Conservation (phyloP, 2,329 filamentous ascomycete genomes). For the Cucurbitaria berberidis region DNA sequence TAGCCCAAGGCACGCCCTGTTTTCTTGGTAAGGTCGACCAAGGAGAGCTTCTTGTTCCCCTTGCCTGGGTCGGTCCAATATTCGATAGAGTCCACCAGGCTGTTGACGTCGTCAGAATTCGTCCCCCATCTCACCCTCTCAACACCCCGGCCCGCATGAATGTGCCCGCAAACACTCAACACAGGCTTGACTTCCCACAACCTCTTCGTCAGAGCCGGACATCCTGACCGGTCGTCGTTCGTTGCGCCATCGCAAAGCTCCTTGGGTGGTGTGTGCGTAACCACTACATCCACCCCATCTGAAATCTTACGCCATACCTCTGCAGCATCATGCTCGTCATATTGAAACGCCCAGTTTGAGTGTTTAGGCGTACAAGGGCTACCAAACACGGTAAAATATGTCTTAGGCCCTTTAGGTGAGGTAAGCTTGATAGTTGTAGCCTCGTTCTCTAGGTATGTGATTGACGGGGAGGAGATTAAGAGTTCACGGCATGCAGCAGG, state of each 20-base stretch:
- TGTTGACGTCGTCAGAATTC: conserved; percentile 18
- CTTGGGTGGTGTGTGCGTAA: conserved; percentile 73
- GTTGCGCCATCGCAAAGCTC: conserved; percentile 61
- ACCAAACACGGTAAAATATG: conserved; percentile 71
- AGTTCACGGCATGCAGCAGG: conserved; percentile 61
- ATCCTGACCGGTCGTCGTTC: conserved; percentile 57
- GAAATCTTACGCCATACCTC: conserved; percentile 68
- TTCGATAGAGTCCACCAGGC: conserved; percentile 54
- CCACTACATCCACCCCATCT: conserved; percentile 66
- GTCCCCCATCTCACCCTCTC: conserved; percentile 65
- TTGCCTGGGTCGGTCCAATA: conserved; percentile 66
- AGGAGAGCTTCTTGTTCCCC: conserved; percentile 65
- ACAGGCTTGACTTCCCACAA: conserved; percentile 68
- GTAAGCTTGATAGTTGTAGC: conserved; percentile 61
- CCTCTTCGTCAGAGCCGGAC: conserved; percentile 62
- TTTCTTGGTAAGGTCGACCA: conserved; percentile 64
- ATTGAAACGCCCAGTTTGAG: conserved; percentile 72
- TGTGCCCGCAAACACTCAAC: conserved; percentile 73
- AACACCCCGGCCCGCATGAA: conserved; percentile 71
- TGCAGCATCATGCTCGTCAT: conserved; percentile 53
- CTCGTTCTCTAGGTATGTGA: conserved; percentile 70
- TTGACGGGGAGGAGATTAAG: conserved; percentile 56
- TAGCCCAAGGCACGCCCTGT: conserved; percentile 41
- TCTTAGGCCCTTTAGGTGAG: conserved; percentile 61
- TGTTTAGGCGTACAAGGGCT: conserved; percentile 68